A percentile compares a stretch with the other conserved stretches of the same genome.
Evolutionary conservation across 352 stramenopile genomes (phyloP).

Genomic region (Pythium periplocum): DNA sequence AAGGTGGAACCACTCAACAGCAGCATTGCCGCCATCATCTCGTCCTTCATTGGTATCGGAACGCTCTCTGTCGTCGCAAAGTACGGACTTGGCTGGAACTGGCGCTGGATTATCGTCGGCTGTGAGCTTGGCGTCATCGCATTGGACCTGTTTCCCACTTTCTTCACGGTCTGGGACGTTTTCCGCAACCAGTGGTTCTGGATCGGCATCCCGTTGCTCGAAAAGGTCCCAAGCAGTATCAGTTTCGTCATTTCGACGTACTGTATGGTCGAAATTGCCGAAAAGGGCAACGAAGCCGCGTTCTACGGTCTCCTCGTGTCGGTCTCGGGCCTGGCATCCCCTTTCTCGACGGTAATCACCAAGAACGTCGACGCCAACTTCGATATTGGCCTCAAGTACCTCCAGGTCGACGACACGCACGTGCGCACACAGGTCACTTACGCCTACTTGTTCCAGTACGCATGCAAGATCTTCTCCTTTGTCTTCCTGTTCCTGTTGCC

Average conservation of each 20-base stretch:
- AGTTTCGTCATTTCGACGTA: conserved; percentile 21
- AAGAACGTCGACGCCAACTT: conserved; percentile 24
- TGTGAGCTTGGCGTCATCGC: conserved; percentile 6
- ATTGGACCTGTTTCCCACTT: conserved; percentile 11
- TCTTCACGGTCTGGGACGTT: conserved; percentile 15
- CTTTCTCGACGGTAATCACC: conserved; percentile 21
- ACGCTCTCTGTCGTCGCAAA: conserved; percentile 7
- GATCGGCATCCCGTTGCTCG: conserved; percentile 7
- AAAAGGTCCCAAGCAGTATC: conserved; percentile 19
- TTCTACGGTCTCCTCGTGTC: conserved; percentile 27
- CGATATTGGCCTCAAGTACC: conserved; percentile 12
- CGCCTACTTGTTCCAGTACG: conserved; percentile 23
- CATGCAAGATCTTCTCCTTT: conserved; percentile 19
- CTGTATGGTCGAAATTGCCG: conserved; percentile 22
- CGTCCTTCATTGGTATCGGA: neutral
- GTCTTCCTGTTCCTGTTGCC: conserved; percentile 26
- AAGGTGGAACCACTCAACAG: conserved; percentile 18
- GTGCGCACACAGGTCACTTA: conserved; percentile 24
- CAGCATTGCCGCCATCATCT: conserved; percentile 8
- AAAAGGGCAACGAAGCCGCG: conserved; percentile 23
- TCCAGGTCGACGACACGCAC: conserved; percentile 15
- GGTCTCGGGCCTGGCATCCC: conserved; percentile 19
- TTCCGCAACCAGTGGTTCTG: conserved; percentile 12
- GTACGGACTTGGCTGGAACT: conserved; percentile 11
- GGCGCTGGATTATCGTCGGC: conserved; percentile 6